Conservation (phyloP, 1,284 basidiomycete genomes). For the Cerioporus squamosus region DNA sequence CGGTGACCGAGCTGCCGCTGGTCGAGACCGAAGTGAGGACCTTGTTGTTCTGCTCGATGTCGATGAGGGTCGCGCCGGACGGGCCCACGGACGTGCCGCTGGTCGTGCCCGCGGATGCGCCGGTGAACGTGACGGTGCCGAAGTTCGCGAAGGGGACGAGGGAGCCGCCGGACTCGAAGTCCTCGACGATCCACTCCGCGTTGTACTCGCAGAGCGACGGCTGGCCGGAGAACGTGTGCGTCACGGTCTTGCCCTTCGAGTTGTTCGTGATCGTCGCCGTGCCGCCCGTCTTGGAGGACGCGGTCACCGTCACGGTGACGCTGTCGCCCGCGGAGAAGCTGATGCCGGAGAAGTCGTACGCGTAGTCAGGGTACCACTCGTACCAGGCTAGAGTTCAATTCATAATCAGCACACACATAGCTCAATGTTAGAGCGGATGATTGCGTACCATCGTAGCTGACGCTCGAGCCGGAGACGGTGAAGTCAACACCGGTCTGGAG, state of each 20-base stretch:
- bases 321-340: slow-evolving; percentile 33
- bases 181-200: slow-evolving; percentile 36
- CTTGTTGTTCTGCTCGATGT: slow-evolving; percentile 35
- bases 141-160: slow-evolving; percentile 44
- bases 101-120: slow-evolving; percentile 10
- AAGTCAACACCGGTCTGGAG: slow-evolving; percentile 36
- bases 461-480: slow-evolving; percentile 25
- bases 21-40: slow-evolving; percentile 33
- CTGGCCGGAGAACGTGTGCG: slow-evolving; percentile 34
- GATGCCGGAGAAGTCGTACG: slow-evolving; percentile 40
- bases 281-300: slow-evolving; percentile 32
- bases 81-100: slow-evolving; percentile 20
- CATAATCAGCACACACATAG: too few species aligned
- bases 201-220: slow-evolving; percentile 38
- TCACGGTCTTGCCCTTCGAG: slow-evolving; percentile 34
- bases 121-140: slow-evolving; percentile 35
- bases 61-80: slow-evolving; percentile 33
- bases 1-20: slow-evolving; percentile 28
- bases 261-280: slow-evolving; percentile 36
- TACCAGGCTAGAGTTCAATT: slow-evolving; percentile 36
- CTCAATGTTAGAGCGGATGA: too few species aligned
- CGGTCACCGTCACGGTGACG: slow-evolving; percentile 35
- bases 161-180: slow-evolving; percentile 31
- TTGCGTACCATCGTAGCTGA: slow-evolving; percentile 31
- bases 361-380: slow-evolving; percentile 43